Conservation (phyloP, 106 monocot genomes). For the Posidonia australis region DNA sequence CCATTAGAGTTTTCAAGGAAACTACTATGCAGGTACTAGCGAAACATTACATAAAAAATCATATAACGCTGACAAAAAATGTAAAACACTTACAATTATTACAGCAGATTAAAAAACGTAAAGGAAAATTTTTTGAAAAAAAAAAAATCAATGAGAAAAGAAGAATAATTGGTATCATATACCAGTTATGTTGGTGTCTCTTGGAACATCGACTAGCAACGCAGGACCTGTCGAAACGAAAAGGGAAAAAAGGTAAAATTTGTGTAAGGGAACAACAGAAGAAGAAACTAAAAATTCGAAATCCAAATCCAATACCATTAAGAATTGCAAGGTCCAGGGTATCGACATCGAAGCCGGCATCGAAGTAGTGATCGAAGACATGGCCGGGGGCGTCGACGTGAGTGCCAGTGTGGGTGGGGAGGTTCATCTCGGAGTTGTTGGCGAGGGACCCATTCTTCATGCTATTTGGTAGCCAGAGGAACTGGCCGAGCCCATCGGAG, state of each 20-base stretch:
- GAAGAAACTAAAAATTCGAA: neutral
- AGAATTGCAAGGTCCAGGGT: constrained; percentile 74
- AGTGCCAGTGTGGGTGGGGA: constrained; percentile 64
- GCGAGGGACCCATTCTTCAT: constrained; percentile 69
- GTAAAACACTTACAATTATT: no score
- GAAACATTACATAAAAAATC: neutral
- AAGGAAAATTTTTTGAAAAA: no score
- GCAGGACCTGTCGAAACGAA: constrained; percentile 44
- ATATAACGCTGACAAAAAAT: no score
- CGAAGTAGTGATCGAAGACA: constrained; percentile 75
- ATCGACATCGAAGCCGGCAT: constrained; percentile 89
- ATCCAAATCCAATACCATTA: constrained; percentile 45
- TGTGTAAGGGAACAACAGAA: neutral
- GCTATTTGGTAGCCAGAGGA: constrained; percentile 58
- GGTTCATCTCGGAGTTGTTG: constrained; percentile 64
- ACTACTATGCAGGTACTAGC: neutral
- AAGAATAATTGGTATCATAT: no score
- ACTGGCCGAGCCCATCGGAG: constrained; percentile 45
- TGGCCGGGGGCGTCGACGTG: constrained; percentile 96
- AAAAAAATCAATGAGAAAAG: no score
- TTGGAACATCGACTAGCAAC: constrained; percentile 66
- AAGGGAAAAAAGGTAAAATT: neutral
- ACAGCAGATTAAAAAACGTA: no score
- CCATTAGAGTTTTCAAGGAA: neutral
- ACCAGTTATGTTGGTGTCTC: constrained; percentile 66